phyloP scores from a whole-genome alignment of 2,329 filamentous ascomycete species.

The Colletotrichum sp. region DNA sequence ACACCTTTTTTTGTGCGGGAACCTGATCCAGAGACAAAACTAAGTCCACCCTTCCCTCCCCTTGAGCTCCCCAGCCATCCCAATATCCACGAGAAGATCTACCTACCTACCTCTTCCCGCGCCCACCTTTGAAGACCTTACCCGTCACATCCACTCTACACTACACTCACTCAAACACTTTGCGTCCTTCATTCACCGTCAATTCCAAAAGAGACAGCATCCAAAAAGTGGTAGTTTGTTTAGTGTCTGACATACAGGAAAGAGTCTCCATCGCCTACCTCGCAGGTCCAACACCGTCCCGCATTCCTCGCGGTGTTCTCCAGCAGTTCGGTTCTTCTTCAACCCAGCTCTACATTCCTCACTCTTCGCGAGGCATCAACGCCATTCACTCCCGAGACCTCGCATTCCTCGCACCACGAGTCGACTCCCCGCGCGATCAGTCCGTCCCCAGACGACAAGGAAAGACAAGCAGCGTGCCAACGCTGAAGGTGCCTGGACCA shows the following conservation, averaged over 20 bases:
- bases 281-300: constrained; percentile 18
- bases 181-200: constrained; percentile 1
- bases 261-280: not conserved
- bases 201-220: constrained; percentile 1
- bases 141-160: not conserved
- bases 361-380: not conserved
- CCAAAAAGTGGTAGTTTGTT: constrained; percentile 2
- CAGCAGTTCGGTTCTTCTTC: not conserved
- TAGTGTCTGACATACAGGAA: constrained; percentile 15
- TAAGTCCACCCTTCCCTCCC: constrained; percentile 14
- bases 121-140: constrained; percentile 4
- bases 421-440: not conserved
- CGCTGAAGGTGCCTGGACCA: constrained; percentile 19
- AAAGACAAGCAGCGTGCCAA: constrained; percentile 18
- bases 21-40: constrained; percentile 23
- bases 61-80: constrained; percentile 11
- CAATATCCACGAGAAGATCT: constrained; percentile 14
- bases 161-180: not conserved
- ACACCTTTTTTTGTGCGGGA: not conserved
- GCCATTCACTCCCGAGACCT: not conserved
- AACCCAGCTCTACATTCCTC: not conserved
- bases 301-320: constrained; percentile 23
- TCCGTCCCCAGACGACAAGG: not conserved
- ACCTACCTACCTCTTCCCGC: not conserved
- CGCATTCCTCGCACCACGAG: not conserved